Evolutionary conservation across 2,329 filamentous ascomycete species (phyloP).

Genomic region (Incumbomyces delicatus): DNA sequence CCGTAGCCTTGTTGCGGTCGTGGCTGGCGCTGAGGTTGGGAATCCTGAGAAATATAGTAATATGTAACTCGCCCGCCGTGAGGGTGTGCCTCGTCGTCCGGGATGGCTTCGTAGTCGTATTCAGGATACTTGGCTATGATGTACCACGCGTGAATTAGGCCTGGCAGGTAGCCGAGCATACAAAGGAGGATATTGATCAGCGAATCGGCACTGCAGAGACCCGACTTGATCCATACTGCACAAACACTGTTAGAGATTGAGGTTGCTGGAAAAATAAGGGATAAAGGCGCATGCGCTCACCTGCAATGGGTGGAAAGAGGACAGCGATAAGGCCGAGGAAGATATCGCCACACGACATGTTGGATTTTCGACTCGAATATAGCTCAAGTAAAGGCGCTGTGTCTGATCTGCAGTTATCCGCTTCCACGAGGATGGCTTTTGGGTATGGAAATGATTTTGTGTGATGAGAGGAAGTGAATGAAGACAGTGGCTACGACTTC

Average conservation of each 20-base stretch:
- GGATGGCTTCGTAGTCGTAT: conserved; percentile 58
- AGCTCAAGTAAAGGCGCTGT: too few relatives aligned
- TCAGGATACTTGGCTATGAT: conserved; percentile 90
- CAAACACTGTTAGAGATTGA: conserved; percentile 3
- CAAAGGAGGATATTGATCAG: conserved; percentile 93
- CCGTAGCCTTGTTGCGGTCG: conserved; percentile 26
- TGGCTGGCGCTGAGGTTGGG: conserved; percentile 24
- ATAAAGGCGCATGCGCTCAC: conserved; percentile 29
- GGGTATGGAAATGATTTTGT: too few relatives aligned
- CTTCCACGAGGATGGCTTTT: too few relatives aligned
- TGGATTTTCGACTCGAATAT: background rate
- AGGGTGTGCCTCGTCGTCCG: conserved; percentile 47
- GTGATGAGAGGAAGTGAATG: too few relatives aligned
- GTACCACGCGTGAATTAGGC: conserved; percentile 93
- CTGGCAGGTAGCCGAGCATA: conserved; percentile 67
- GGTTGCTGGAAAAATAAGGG: conserved; percentile 2
- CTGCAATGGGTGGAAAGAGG: conserved; percentile 33
- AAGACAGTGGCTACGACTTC: too few relatives aligned
- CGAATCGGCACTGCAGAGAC: conserved; percentile 84
- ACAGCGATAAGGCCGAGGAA: conserved; percentile 37
- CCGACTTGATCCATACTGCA: conserved; percentile 89
- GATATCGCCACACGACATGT: conserved; percentile 27
- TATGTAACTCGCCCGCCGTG: conserved; percentile 55
- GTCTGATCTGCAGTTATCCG: too few relatives aligned
- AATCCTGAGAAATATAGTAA: conserved; percentile 57